phyloP scores from a whole-genome alignment of 208 protist species.

The Acanthamoeba healyi region DNA sequence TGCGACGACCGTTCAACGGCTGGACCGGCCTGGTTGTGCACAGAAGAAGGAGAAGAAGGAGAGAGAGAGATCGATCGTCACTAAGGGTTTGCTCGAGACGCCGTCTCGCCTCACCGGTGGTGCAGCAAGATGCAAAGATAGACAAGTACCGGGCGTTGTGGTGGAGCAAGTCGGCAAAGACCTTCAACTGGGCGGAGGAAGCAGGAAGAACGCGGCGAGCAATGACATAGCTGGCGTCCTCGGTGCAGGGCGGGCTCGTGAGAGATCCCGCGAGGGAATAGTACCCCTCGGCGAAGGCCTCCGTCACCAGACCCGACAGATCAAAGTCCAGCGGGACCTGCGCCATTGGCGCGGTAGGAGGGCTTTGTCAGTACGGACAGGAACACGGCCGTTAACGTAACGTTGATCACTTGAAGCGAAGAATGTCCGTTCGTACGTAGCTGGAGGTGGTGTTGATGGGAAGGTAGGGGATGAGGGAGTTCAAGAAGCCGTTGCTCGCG shows the following conservation, averaged over 20 bases:
- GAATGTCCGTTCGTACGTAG: neutral
- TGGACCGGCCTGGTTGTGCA: slow-evolving; percentile 30
- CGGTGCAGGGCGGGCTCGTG: slow-evolving; percentile 57
- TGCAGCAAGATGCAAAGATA: neutral
- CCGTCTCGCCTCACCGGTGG: neutral
- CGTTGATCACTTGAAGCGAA: too few species aligned
- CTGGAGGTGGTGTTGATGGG: slow-evolving; percentile 56
- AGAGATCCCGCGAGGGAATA: slow-evolving; percentile 30
- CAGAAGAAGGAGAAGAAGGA: neutral
- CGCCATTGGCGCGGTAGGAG: too few species aligned
- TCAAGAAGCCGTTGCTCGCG: slow-evolving; percentile 18
- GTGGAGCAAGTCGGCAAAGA: slow-evolving; percentile 44
- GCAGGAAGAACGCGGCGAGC: slow-evolving; percentile 20
- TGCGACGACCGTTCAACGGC: slow-evolving; percentile 51
- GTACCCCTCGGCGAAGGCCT: slow-evolving; percentile 63
- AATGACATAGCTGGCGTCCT: slow-evolving; percentile 45
- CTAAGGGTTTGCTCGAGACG: too few species aligned
- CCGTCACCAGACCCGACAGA: slow-evolving; percentile 34
- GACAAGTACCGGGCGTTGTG: slow-evolving; percentile 21
- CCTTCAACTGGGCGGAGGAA: neutral
- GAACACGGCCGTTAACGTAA: too few species aligned
- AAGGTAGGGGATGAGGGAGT: slow-evolving; percentile 45
- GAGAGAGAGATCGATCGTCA: too few species aligned
- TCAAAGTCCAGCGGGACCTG: slow-evolving; percentile 59
- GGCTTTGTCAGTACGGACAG: too few species aligned